Evolutionary conservation across 139 green algal genomes (phyloP).

Genomic region (Eudorina sp.): DNA sequence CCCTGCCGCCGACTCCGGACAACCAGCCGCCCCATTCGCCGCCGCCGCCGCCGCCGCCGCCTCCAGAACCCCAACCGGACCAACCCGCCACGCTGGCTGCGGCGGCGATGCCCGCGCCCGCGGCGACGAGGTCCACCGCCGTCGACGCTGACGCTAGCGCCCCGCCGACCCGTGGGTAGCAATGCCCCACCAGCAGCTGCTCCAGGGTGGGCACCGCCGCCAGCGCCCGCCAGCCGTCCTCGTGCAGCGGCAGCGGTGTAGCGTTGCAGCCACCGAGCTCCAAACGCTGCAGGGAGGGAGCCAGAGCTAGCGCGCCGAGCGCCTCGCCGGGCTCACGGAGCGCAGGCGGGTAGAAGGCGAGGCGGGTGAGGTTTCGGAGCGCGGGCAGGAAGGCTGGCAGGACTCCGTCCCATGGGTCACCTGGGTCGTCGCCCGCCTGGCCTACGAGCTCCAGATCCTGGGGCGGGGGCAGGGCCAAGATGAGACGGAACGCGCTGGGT

Average conservation of each 20-base stretch:
- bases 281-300: neutral
- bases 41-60: neutral
- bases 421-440: neutral
- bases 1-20: neutral
- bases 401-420: conserved; percentile 22
- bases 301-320: neutral
- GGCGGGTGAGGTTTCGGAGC: conserved; percentile 1
- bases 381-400: neutral
- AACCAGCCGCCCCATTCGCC: neutral
- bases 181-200: conserved; percentile 23
- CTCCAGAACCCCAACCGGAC: neutral
- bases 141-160: neutral
- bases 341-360: conserved; percentile 8
- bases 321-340: neutral
- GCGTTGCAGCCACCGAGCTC: neutral
- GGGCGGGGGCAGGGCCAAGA: too few relatives aligned
- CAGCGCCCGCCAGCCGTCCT: conserved; percentile 21
- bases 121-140: too few relatives aligned
- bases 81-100: neutral
- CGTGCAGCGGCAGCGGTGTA: neutral
- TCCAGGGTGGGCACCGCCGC: conserved; percentile 18
- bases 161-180: neutral
- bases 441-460: conserved; percentile 15
- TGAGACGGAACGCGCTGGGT: too few relatives aligned
- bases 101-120: neutral